phyloP scores from a whole-genome alignment of 148 eudicot species.

The Dianthus caryophyllus region DNA sequence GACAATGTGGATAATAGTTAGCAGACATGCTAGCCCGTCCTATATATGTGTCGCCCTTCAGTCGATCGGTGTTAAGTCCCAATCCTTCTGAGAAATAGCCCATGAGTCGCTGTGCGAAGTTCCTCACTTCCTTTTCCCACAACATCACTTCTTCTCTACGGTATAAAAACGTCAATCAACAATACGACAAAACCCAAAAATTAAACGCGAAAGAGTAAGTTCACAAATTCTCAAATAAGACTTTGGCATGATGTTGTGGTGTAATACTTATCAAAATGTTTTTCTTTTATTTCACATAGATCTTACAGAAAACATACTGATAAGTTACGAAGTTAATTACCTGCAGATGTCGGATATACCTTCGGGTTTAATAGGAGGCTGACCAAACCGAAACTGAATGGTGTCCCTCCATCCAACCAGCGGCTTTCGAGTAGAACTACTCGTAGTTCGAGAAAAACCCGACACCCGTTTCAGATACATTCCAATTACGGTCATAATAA shows the following conservation, averaged over 20 bases:
- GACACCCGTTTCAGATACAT: slow-evolving; percentile 7
- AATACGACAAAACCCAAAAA: not conserved
- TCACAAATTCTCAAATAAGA: too few species aligned
- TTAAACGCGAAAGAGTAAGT: too few species aligned
- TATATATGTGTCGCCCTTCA: slow-evolving; percentile 20
- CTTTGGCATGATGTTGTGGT: too few species aligned
- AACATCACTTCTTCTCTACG: slow-evolving; percentile 27
- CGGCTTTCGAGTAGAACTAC: slow-evolving; percentile 49
- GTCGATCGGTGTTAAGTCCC: slow-evolving; percentile 15
- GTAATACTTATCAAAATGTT: too few species aligned
- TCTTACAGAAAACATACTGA: too few species aligned
- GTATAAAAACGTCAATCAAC: too few species aligned
- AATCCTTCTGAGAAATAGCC: slow-evolving; percentile 36
- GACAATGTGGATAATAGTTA: slow-evolving; percentile 42
- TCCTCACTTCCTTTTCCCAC: slow-evolving; percentile 33
- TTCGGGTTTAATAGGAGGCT: slow-evolving; percentile 19
- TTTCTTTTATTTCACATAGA: too few species aligned
- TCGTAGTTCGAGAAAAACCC: slow-evolving; percentile 47
- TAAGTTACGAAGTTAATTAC: not conserved
- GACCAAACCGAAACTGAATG: slow-evolving; percentile 31
- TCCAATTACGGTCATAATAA: slow-evolving; percentile 8
- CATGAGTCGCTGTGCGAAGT: slow-evolving; percentile 27
- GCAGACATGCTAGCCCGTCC: slow-evolving; percentile 14
- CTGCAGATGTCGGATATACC: slow-evolving; percentile 33
- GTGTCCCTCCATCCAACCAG: slow-evolving; percentile 80